These are phyloP conservation scores for Juglanconis juglandina DNA, from an alignment of 2,329 filamentous ascomycete genomes.

Conservation along the genomic window DNA sequence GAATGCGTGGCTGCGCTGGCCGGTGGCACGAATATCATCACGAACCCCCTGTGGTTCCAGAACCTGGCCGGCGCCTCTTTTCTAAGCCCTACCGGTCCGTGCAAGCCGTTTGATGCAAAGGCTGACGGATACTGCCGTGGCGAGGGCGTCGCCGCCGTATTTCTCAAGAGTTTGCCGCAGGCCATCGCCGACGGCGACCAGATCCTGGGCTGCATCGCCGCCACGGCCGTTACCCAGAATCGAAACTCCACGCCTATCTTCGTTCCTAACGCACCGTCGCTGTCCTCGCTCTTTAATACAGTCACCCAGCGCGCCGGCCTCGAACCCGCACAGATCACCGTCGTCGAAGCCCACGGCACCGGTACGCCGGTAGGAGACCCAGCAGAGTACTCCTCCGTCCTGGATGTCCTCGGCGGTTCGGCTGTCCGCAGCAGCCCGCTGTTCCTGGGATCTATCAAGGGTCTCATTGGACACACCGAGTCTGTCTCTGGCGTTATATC, in stretches of 20 bases:
- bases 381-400: conserved; percentile 29
- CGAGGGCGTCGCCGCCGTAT: conserved; percentile 42
- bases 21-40: conserved; percentile 30
- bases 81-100: conserved; percentile 28
- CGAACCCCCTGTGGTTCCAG: conserved; percentile 21
- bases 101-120: conserved; percentile 29
- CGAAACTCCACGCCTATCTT: conserved; percentile 31
- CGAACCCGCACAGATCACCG: conserved; percentile 23
- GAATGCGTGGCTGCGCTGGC: conserved; percentile 30
- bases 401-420: conserved; percentile 24
- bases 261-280: conserved; percentile 24
- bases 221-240: conserved; percentile 38
- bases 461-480: conserved; percentile 4
- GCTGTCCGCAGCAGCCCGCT: neutral
- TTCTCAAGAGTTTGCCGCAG: conserved; percentile 44
- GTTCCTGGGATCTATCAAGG: conserved; percentile 3
- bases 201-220: conserved; percentile 38
- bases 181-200: conserved; percentile 46
- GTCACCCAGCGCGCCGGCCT: conserved; percentile 27
- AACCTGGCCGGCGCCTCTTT: conserved; percentile 29
- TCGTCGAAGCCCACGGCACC: conserved; percentile 40
- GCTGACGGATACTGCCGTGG: conserved; percentile 50
- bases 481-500: conserved; percentile 6
- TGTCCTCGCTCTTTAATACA: conserved; percentile 27
- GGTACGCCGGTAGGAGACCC: conserved; percentile 40